Base-by-base conservation (phyloP, 129 eudicot species). In the Cynara cardunculus region DNA sequence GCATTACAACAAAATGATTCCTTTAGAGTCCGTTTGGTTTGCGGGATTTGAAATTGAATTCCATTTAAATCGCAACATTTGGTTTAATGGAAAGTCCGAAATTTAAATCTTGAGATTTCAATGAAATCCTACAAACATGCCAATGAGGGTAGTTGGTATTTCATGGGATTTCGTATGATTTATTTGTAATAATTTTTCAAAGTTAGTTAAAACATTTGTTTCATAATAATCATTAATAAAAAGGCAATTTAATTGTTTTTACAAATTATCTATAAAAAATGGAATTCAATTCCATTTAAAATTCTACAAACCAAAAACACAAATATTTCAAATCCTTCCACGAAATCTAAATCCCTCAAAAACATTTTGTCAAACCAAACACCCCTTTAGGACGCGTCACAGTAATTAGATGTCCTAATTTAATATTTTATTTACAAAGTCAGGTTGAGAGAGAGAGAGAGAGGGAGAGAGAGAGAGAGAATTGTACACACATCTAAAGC, bases 401-500 rank as follows among this genome's bases (percentile, higher is more conserved):
- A 30, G 34, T 30, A 30, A 30, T 30, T 30, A 6, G 34, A 30
- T 30, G 5, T 6, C 34, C 4, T 30, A 30, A 30, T 30, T 5
- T 10, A 37, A 11, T 37, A 37, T 37, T 37, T n/a, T n/a, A n/a
- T n/a, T n/a, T n/a, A n/a, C n/a, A n/a, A 49, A 49, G 19, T 49
- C 61, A 49, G 0, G 61, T 49, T 0, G 39, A 18, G 22, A 39
- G 34, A 73, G 26, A 11, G 27, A 81, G 37, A 12, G 39, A 73
- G 26, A 11, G 27, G 78, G 37, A 12, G 39, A 81, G 7, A 13
- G 39, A 18, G 22, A 61, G 35, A 74, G 26, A 18, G 27, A 81
- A 19, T n/a, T 1, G 26, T 14, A 26, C 78, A 8, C 71, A 90
- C 95, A 75, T 90, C 80, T 21, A 73, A 77, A 27, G 75, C 93